Base-by-base conservation (phyloP, 148 eudicot genomes). In the Silene latifolia region DNA sequence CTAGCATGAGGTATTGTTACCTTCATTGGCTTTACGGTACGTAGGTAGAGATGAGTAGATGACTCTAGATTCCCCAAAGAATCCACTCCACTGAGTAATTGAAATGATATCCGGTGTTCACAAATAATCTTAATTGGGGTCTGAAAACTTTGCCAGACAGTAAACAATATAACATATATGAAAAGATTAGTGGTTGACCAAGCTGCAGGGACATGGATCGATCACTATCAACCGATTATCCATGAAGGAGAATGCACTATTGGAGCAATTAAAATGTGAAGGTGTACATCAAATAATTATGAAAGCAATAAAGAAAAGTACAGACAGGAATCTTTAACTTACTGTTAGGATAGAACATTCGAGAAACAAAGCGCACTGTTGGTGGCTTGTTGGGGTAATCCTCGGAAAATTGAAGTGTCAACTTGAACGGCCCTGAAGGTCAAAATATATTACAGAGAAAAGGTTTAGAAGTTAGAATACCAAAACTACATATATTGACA, bases 261-360 rank as follows among this genome's bases (percentile, higher is more conserved):
- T 60, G 4, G 23, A 17, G 60, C 19, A 25, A 63, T 29, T 24
- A 0, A 63, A 13, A 67, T 24, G 62, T 25, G n/a, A 1, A 67
- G 12, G 13, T 44, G 7, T 14, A 46, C 1, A 69, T 69, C 9
- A 27, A 7, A 66, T 19, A 66, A 17, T 64, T 39, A 9, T 3
- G 4, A 35, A 0, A 47, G 18, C 18, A 11, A 68, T 32, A 44
- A 47, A 21, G 21, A 7, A 8, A 66, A 66, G 68, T 15, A 44
- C 54, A 20, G 10, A 8, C 53, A 25, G 29, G 47, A n/a, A 47
- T 44, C 14, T 66, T 39, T 23, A 68, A 82, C 89, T 80, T 84
- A 86, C 91, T 88, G 76, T 88, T 88, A 54, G 91, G 89, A 78
- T 88, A 89, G 78, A 88, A 88, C 91, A 88, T 88, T 73, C 88